Conservation (phyloP, 768 basidiomycete species). For the Tulasnella sp. region DNA sequence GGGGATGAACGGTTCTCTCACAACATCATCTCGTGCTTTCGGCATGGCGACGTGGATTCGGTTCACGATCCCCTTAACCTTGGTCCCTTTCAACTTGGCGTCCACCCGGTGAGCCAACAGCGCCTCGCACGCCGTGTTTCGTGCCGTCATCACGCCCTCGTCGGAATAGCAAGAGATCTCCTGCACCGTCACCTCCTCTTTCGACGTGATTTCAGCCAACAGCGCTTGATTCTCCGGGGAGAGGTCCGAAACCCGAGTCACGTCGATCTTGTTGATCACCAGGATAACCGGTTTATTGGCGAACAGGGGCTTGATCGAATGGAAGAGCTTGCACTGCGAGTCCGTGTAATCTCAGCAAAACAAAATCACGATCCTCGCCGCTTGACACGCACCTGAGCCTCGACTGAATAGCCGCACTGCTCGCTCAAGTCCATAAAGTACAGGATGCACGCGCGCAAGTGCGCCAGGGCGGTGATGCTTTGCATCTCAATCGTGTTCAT, state of each 20-base stretch:
- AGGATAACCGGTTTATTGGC: constrained; percentile 84
- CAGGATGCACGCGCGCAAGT: constrained; percentile 84
- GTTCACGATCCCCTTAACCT: constrained; percentile 87
- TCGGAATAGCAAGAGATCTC: constrained; percentile 93
- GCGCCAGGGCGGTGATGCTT: constrained; percentile 94
- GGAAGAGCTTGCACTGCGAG: constrained; percentile 25
- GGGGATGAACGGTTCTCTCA: constrained; percentile 80
- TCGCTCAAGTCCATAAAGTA: constrained; percentile 99
- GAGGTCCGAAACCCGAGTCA: constrained; percentile 79
- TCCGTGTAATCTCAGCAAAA: neutral
- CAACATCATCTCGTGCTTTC: constrained; percentile 79
- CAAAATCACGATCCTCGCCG: neutral
- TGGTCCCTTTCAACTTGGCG: constrained; percentile 82
- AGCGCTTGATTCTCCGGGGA: constrained; percentile 60
- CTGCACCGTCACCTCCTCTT: constrained; percentile 58
- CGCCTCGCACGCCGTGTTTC: constrained; percentile 90
- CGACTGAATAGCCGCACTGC: constrained; percentile 95
- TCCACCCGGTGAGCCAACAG: constrained; percentile 93
- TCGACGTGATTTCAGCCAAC: constrained; percentile 76
- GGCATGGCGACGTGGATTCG: constrained; percentile 94
- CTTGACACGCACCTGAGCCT: constrained; percentile 64
- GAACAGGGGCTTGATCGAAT: constrained; percentile 98
- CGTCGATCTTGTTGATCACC: constrained; percentile 97
- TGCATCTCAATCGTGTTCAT: constrained; percentile 99
- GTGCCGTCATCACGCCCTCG: constrained; percentile 95